phyloP scores from a whole-genome alignment of 768 basidiomycete genomes.

The Phaeolepiota aurea region DNA sequence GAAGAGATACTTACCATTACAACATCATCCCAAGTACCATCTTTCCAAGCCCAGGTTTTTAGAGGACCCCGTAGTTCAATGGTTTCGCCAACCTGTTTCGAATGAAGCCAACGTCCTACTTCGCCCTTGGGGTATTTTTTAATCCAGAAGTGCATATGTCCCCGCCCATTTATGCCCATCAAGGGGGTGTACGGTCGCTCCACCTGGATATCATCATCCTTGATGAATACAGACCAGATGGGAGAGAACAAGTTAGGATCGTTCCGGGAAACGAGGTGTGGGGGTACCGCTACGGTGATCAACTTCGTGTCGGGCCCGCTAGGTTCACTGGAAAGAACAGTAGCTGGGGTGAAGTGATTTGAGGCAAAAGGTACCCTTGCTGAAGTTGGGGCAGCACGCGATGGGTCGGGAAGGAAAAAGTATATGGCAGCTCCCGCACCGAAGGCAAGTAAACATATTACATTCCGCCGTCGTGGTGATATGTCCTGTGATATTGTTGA shows the following conservation, averaged over 20 bases:
- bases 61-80: constrained; percentile 76
- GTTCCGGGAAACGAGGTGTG: constrained; percentile 22
- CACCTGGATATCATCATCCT: constrained; percentile 84
- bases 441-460: constrained; percentile 10
- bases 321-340: constrained; percentile 41
- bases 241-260: constrained; percentile 20
- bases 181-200: constrained; percentile 83
- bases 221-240: constrained; percentile 75
- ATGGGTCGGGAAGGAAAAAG: constrained; percentile 41
- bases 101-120: constrained; percentile 77
- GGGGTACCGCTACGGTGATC: constrained; percentile 51
- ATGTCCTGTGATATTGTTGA: too few relatives aligned
- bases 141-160: constrained; percentile 71
- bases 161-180: constrained; percentile 57
- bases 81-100: constrained; percentile 53
- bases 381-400: constrained; percentile 34
- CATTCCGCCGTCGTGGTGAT: constrained; percentile 1
- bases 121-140: constrained; percentile 75
- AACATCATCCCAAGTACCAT: constrained; percentile 64
- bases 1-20: constrained; percentile 48
- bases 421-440: constrained; percentile 37
- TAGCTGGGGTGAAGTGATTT: constrained; percentile 52
- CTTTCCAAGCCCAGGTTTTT: constrained; percentile 53
- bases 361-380: constrained; percentile 30
- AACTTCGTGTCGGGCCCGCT: constrained; percentile 56